Evolutionary conservation across 2,329 filamentous ascomycete species (phyloP), one percentile per base, ranked within the genome.

Genomic region (Phialocephala subalpina): DNA sequence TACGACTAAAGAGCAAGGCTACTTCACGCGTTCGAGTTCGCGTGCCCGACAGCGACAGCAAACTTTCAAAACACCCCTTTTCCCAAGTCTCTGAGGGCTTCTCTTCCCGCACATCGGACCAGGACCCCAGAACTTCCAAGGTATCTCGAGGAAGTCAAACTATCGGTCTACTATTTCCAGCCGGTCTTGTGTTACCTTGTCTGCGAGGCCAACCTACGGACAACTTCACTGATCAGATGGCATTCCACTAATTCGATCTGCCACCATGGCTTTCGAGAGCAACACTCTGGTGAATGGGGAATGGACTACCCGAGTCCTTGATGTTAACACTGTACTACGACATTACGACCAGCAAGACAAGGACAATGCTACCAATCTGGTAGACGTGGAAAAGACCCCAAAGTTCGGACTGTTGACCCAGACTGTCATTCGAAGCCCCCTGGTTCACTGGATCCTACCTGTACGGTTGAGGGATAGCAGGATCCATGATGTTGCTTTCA

Each of bases 401-500:
- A 80, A 78, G 22, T 86, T 90, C 66, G 96, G 93, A 3, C 75
- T 98, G 36, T 82, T 98, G 55, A 93, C 93, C 0, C 89, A 87
- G 74, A 97, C 94, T 0, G 77, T 97, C 35, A 82, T 95, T 59
- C 86, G 89, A 61, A 97, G 92, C 69, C 92, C 94, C 1, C 82
- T 91, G 40, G 85, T 91, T 63, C 90, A 90, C 74, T 91, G 87
- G 82, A 90, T 97, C 52, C 81, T 97, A 16, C 92, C 94, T 14
- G 92, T 90, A n/a, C 87, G 90, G 66, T 82, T 98, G 66, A 86
- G 94, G 65, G 89, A 89, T 63, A 82, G 84, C 60, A 79, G 84
- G 52, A 83, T 89, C 67, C 94, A 96, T 72, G 94, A 98, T 80
- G 87, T 97, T 69, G 90, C 94, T 42, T 93, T 97, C 73, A 85